A percentile compares a stretch with the other conserved stretches of the same genome.
phyloP scores from a whole-genome alignment of 768 basidiomycete genomes.

The Crepidotus variabilis region DNA sequence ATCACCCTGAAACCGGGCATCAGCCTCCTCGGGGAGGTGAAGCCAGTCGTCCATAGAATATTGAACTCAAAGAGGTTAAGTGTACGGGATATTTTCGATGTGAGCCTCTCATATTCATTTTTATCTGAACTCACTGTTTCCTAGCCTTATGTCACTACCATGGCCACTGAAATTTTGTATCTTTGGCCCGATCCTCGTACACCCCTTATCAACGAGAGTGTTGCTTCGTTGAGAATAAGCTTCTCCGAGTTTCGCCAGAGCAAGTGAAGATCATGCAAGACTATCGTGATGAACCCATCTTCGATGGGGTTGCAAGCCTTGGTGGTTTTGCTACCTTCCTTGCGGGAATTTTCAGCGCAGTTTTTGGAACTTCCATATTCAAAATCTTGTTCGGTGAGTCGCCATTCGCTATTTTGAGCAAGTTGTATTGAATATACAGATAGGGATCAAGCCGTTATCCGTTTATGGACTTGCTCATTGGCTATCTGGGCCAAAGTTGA shows the following conservation, averaged over 20 bases:
- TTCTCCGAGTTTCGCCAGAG: constrained; percentile 8
- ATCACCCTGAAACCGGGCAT: constrained; percentile 14
- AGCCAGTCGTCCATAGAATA: constrained; percentile 4
- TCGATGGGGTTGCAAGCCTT: constrained; percentile 1
- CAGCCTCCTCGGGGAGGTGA: constrained; percentile 11
- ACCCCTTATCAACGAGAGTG: constrained; percentile 3
- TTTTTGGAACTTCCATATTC: constrained; percentile 7
- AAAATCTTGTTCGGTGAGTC: constrained; percentile 6
- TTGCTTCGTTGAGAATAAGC: constrained; percentile 12
- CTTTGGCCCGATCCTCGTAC: constrained; percentile 9
- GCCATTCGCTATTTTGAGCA: background rate
- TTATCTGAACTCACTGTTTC: background rate
- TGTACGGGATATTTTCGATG: constrained; percentile 13
- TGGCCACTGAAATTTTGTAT: constrained; percentile 4
- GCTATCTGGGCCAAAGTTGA: background rate
- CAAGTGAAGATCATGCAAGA: constrained; percentile 12
- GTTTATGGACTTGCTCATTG: background rate
- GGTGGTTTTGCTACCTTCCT: constrained; percentile 7
- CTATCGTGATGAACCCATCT: constrained; percentile 10
- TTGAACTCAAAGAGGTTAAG: constrained; percentile 6
- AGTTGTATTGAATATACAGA: background rate
- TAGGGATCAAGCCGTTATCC: background rate
- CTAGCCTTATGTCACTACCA: background rate
- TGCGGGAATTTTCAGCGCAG: constrained; percentile 1
- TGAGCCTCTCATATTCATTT: constrained; percentile 1